Evolutionary conservation across 768 basidiomycete species (phyloP).

Genomic region (Omphalotus guepiniiformis): DNA sequence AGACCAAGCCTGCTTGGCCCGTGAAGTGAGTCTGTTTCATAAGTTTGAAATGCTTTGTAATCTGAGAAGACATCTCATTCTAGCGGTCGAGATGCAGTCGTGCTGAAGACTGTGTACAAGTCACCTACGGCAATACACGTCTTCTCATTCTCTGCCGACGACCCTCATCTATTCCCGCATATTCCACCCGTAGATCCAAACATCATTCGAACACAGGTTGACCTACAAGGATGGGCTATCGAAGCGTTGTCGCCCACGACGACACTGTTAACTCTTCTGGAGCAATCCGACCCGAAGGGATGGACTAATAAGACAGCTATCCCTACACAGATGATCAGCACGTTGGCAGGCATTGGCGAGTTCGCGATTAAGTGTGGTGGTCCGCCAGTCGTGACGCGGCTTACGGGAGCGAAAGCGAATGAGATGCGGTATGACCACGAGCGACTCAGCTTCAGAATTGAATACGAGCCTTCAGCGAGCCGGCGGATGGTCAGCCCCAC

Average conservation of each 20-base stretch:
- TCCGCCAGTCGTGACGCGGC: slow-evolving; percentile 84
- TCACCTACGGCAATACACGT: slow-evolving; percentile 93
- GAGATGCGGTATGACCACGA: slow-evolving; percentile 86
- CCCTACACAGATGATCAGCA: slow-evolving; percentile 88
- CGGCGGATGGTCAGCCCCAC: slow-evolving; percentile 31
- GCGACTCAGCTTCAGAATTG: slow-evolving; percentile 71
- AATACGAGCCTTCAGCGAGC: slow-evolving; percentile 69
- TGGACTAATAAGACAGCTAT: slow-evolving; percentile 95
- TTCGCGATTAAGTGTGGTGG: slow-evolving; percentile 95
- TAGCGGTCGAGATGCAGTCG: slow-evolving; percentile 86
- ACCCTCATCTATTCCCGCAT: slow-evolving; percentile 78
- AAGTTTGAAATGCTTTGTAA: neutral
- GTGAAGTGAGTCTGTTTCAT: slow-evolving; percentile 61
- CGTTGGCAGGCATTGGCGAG: slow-evolving; percentile 89
- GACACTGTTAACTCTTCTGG: slow-evolving; percentile 86
- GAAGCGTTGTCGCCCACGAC: slow-evolving; percentile 94
- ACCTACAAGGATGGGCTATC: slow-evolving; percentile 98
- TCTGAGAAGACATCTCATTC: slow-evolving; percentile 8
- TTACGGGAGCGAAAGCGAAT: slow-evolving; percentile 72
- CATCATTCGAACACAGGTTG: slow-evolving; percentile 91
- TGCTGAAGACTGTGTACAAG: slow-evolving; percentile 95
- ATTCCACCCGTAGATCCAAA: slow-evolving; percentile 65
- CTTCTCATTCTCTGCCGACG: slow-evolving; percentile 92
- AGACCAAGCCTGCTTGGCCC: slow-evolving; percentile 90
- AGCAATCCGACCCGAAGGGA: slow-evolving; percentile 96